A percentile compares a stretch with the other conserved stretches of the same genome.
Evolutionary conservation across 2,329 filamentous ascomycete species (phyloP).

Genomic region (Hymenoscyphus scutula): DNA sequence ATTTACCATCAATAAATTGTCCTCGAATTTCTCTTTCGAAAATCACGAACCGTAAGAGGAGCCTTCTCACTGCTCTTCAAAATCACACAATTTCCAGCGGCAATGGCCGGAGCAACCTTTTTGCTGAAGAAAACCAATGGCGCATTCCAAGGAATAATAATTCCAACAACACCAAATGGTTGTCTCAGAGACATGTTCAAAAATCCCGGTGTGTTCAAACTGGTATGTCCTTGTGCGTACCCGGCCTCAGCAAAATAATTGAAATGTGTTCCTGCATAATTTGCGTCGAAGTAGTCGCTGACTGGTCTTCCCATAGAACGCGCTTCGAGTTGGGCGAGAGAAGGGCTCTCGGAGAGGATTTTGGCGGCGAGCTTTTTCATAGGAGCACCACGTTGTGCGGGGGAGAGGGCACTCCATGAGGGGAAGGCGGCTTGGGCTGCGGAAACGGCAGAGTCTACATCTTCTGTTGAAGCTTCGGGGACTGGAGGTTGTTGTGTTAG

Average conservation of each 20-base stretch:
- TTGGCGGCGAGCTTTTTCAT: conserved; percentile 37
- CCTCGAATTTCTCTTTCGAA: conserved; percentile 40
- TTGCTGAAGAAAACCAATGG: conserved; percentile 47
- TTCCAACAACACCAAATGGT: conserved; percentile 45
- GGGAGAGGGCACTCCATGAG: conserved; percentile 39
- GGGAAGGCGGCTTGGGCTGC: conserved; percentile 41
- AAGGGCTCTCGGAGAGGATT: conserved; percentile 33
- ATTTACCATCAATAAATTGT: conserved; percentile 5
- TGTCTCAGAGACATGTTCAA: conserved; percentile 62
- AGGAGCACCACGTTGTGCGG: conserved; percentile 34
- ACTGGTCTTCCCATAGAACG: conserved; percentile 39
- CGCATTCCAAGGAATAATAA: conserved; percentile 60
- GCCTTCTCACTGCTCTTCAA: conserved; percentile 40
- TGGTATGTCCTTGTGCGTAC: conserved; percentile 41
- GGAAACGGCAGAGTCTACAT: conserved; percentile 39
- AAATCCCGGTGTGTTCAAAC: conserved; percentile 40
- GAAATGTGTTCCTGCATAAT: conserved; percentile 39
- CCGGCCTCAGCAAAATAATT: conserved; percentile 43
- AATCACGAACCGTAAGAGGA: conserved; percentile 62
- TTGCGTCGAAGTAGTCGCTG: conserved; percentile 33
- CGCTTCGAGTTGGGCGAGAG: conserved; percentile 39
- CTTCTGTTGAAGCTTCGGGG: conserved; percentile 44
- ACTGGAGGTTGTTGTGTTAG: conserved; percentile 32
- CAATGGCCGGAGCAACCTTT: conserved; percentile 60
- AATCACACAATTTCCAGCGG: conserved; percentile 54